Base-by-base conservation (phyloP, 208 protist genomes). In the Angomonas deanei region DNA sequence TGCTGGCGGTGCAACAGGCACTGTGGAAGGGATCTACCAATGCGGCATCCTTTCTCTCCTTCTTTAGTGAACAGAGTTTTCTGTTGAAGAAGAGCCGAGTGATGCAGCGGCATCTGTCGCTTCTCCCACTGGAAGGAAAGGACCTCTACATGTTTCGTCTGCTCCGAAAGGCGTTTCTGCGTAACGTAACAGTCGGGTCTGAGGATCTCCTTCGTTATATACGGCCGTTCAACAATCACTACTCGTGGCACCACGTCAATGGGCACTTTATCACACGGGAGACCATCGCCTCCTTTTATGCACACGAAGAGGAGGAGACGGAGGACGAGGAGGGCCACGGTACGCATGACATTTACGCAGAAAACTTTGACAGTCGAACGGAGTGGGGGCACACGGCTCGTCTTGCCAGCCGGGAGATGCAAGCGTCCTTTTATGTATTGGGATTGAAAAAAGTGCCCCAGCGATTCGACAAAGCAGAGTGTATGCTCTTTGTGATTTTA, bases 61-160 rank as follows among this genome's bases (percentile, higher is more conserved):
- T 82, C 1, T 67, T 91, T 36, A 68, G 74, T 21, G 82, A 89
- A 49, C 76, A 91, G 42, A 85, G 88, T 28, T 78, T 94, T 6
- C 66, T 80, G 17, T 24, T 67, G 13, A 61, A 64, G 0, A 78
- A 84, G 56, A 74, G 84, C 46, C 36, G 34, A 50, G 6, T 56
- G 3, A 56, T 33, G 5, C n/a, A 10, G 3, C 23, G 10, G 19
- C 21, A 33, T 15, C 28, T 34, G 6, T 27, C 28, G 31, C 61
- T 94, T 2, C 56, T 67, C 36, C 49, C 23, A 3, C 72, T 78
- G 0, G 77, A 87, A 63, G 23, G 47, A 2, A 34, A 63, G 5
- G 61, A 39, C 10, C 31, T 62, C 50, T 56, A 56, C 50, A 10
- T 56, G 23, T 56, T 30, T 33, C 50, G 50, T 19, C 6, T 34